These are phyloP conservation scores for Metschnikowia gruessii DNA, from an alignment of 805 yeast genomes.

Conservation along the genomic window DNA sequence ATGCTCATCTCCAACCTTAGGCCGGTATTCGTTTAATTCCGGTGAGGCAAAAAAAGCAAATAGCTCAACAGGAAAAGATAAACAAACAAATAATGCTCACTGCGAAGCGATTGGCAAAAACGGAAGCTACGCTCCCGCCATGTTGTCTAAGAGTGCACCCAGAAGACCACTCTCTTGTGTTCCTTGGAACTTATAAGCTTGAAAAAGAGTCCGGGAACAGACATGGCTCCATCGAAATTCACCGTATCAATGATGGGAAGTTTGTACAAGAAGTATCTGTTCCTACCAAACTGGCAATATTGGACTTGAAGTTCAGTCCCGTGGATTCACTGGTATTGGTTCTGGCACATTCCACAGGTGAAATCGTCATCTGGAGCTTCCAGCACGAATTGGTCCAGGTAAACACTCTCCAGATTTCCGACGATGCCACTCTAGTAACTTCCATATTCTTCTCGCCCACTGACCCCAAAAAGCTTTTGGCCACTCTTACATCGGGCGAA, in stretches of 20 bases:
- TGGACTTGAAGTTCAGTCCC: conserved; percentile 73
- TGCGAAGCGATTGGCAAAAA: conserved; percentile 14
- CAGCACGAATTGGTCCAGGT: conserved; percentile 19
- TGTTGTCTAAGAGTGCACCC: conserved; percentile 72
- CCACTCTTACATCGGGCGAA: conserved; percentile 70
- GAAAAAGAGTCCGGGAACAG: conserved; percentile 54
- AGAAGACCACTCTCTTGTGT: conserved; percentile 41
- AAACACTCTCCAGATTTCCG: conserved; percentile 44
- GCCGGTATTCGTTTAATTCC: background rate
- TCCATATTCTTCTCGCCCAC: conserved; percentile 58
- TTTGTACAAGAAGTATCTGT: conserved; percentile 14
- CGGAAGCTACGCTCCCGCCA: conserved; percentile 67
- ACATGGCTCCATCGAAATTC: conserved; percentile 57
- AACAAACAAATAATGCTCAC: conserved; percentile 4
- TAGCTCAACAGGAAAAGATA: too few relatives aligned
- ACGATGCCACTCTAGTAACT: conserved; percentile 52
- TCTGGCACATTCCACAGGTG: conserved; percentile 82
- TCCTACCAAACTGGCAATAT: conserved; percentile 57
- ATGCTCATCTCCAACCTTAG: background rate
- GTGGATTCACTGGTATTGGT: conserved; percentile 46
- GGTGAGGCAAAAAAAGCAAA: background rate
- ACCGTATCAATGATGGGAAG: conserved; percentile 25
- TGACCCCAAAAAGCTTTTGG: conserved; percentile 36
- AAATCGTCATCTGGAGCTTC: conserved; percentile 57
- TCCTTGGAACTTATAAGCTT: conserved; percentile 80